Conservation (phyloP, 352 stramenopile genomes). For the Phytophthora uliginosa region DNA sequence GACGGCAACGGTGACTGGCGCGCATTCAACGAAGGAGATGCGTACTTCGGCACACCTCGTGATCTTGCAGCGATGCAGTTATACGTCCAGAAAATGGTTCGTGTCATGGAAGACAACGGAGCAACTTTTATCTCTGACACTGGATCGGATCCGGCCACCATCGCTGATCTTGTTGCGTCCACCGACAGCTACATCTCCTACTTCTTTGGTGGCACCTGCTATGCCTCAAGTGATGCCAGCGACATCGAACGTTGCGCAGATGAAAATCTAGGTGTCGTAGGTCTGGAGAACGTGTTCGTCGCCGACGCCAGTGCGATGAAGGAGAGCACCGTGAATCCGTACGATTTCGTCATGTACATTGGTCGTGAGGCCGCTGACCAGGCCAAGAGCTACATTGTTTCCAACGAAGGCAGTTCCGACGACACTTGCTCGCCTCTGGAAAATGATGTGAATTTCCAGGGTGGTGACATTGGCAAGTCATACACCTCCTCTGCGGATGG, state of each 20-base stretch:
- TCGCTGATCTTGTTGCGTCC: conserved; percentile 50
- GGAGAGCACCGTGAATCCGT: conserved; percentile 72
- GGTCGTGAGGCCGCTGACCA: conserved; percentile 59
- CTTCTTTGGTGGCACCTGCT: conserved; percentile 81
- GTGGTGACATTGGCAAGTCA: conserved; percentile 45
- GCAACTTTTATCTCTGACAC: conserved; percentile 56
- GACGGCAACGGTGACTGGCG: conserved; percentile 49
- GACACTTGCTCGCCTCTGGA: conserved; percentile 40
- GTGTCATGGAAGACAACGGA: conserved; percentile 39
- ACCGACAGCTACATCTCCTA: conserved; percentile 54
- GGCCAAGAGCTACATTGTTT: conserved; percentile 44
- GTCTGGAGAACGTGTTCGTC: conserved; percentile 72
- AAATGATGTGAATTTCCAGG: conserved; percentile 53
- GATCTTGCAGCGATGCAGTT: conserved; percentile 69
- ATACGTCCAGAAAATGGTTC: conserved; percentile 56
- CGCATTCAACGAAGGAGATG: conserved; percentile 44
- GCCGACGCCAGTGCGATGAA: conserved; percentile 65
- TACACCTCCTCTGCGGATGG: conserved; percentile 37
- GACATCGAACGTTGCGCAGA: conserved; percentile 69
- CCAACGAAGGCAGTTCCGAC: conserved; percentile 13
- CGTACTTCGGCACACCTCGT: conserved; percentile 54
- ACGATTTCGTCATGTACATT: conserved; percentile 85
- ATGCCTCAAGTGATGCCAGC: conserved; percentile 50
- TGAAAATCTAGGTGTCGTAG: conserved; percentile 61
- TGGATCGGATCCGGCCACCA: conserved; percentile 32